These are phyloP conservation scores for Psilocybe sp. DNA, from an alignment of 768 basidiomycete species.

Conservation along the genomic window DNA sequence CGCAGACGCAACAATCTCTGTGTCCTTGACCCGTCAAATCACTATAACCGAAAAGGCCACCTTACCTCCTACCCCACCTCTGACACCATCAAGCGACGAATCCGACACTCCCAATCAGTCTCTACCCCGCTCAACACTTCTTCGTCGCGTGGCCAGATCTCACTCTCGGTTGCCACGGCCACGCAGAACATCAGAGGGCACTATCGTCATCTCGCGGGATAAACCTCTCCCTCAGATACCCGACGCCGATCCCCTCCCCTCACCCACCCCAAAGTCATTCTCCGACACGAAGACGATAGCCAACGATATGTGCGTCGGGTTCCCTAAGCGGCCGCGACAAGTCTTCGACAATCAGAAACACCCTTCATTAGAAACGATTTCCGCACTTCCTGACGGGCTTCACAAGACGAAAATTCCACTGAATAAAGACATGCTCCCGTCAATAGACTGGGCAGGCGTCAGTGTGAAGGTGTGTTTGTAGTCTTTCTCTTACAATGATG, in stretches of 20 bases:
- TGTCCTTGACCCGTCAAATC: slow-evolving; percentile 62
- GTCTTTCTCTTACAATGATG: slow-evolving; percentile 1
- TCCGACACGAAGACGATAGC: slow-evolving; percentile 45
- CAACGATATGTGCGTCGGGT: slow-evolving; percentile 59
- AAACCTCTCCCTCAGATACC: slow-evolving; percentile 42
- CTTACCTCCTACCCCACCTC: slow-evolving; percentile 45
- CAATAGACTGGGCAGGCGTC: slow-evolving; percentile 64
- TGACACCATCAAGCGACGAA: slow-evolving; percentile 52
- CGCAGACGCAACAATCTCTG: slow-evolving; percentile 67
- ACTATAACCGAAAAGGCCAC: slow-evolving; percentile 42
- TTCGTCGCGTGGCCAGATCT: slow-evolving; percentile 32
- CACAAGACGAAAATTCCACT: slow-evolving; percentile 58
- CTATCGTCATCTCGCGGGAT: slow-evolving; percentile 23
- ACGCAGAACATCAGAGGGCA: slow-evolving; percentile 21
- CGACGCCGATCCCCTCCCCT: too few relatives aligned
- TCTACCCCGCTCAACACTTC: slow-evolving; percentile 24
- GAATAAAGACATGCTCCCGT: slow-evolving; percentile 58
- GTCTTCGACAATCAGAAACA: slow-evolving; percentile 37
- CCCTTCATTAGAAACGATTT: slow-evolving; percentile 43
- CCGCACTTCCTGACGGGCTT: slow-evolving; percentile 63
- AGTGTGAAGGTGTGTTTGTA: slow-evolving; percentile 56
- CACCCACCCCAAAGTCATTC: slow-evolving; percentile 28
- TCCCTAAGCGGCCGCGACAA: slow-evolving; percentile 64
- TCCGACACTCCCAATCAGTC: slow-evolving; percentile 16
- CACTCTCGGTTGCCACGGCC: slow-evolving; percentile 24